Conservation (phyloP, 2,329 filamentous ascomycete species). For the Teratosphaeria zuluensis region DNA sequence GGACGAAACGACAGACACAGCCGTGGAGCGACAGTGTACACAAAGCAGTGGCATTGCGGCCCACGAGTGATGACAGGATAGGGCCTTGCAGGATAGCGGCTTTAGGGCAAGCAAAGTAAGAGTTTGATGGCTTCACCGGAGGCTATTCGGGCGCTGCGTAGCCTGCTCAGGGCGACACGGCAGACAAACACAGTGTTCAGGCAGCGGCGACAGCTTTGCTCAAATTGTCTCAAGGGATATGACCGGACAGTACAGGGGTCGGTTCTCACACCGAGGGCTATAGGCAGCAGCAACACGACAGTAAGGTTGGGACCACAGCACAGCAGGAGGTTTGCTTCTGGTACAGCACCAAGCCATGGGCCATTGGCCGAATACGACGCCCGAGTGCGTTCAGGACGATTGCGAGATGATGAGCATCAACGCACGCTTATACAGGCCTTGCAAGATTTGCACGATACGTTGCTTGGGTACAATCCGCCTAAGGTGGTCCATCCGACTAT, state of each 20-base stretch:
- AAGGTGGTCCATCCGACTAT: conserved; percentile 67
- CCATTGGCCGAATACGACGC: conserved; percentile 83
- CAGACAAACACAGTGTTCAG: conserved; percentile 1
- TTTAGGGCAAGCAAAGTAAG: background rate
- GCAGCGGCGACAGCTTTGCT: conserved; percentile 16
- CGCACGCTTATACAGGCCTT: conserved; percentile 81
- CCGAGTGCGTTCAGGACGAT: conserved; percentile 60
- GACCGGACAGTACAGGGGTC: background rate
- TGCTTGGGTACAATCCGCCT: conserved; percentile 63
- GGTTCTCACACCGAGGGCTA: background rate
- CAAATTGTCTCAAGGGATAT: conserved; percentile 13
- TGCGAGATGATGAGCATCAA: conserved; percentile 87
- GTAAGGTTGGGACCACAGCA: background rate
- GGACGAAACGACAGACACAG: background rate
- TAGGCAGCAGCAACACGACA: background rate
- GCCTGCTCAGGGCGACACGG: conserved; percentile 9
- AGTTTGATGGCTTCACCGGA: conserved; percentile 15
- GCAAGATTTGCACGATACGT: conserved; percentile 78
- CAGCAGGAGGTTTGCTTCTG: background rate
- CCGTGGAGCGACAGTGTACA: background rate
- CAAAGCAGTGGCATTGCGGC: background rate
- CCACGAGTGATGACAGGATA: background rate
- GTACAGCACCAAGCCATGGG: conserved; percentile 34
- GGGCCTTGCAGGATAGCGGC: background rate
- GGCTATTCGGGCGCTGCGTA: conserved; percentile 15